A percentile compares a stretch with the other conserved stretches of the same genome.
Conservation (phyloP, 2,329 filamentous ascomycete species). For the Truncatella angustata region DNA sequence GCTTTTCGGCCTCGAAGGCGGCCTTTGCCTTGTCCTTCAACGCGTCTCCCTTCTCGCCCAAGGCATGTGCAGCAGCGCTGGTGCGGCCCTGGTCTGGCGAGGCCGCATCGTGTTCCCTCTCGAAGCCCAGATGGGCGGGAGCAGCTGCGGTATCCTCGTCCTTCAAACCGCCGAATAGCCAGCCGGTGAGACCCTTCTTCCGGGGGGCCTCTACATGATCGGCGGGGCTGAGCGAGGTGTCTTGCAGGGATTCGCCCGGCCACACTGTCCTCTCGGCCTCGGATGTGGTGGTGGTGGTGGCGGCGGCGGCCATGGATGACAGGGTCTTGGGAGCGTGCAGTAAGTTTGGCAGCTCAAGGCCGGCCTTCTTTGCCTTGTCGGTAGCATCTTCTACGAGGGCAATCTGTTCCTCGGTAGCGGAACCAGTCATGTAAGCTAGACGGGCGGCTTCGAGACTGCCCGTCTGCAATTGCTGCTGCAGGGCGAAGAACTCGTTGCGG, state of each 20-base stretch:
- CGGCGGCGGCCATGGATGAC: conserved; percentile 13
- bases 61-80: conserved; percentile 25
- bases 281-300: not conserved
- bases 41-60: conserved; percentile 30
- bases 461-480: conserved; percentile 51
- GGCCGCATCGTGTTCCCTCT: conserved; percentile 28
- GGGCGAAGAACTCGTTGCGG: conserved; percentile 56
- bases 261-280: conserved; percentile 20
- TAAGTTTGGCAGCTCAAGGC: conserved; percentile 49
- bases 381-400: conserved; percentile 57
- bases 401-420: conserved; percentile 55
- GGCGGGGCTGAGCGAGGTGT: conserved; percentile 16
- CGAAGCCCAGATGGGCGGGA: conserved; percentile 20
- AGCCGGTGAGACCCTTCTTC: conserved; percentile 26
- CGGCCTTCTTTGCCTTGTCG: conserved; percentile 42
- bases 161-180: conserved; percentile 39
- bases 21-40: conserved; percentile 38
- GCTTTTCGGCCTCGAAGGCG: conserved; percentile 48
- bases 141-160: conserved; percentile 29
- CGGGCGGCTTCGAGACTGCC: conserved; percentile 57
- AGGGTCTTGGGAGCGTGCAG: conserved; percentile 39
- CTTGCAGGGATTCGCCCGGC: conserved; percentile 22
- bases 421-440: conserved; percentile 58
- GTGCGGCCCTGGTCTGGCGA: conserved; percentile 17
- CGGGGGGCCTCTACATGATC: conserved; percentile 17